Evolutionary conservation across 345 rosid species (phyloP).

Genomic region (Passiflora organensis): DNA sequence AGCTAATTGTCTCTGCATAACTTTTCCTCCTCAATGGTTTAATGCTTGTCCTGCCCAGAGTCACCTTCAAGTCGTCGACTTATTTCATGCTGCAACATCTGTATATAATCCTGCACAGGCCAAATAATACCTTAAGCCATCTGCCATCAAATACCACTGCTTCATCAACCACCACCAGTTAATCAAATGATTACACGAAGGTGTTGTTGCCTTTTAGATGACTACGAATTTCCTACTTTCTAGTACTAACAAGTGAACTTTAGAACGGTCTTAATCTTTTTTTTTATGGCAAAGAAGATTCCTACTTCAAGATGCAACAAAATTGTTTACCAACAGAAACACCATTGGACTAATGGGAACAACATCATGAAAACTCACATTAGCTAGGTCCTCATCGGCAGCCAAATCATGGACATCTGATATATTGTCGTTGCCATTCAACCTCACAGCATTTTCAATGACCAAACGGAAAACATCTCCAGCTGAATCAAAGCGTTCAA

Average conservation of each 20-base stretch:
- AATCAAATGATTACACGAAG: too few relatives aligned
- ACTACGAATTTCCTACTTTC: too few relatives aligned
- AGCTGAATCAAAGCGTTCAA: constrained; percentile 48
- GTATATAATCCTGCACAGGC: constrained; percentile 56
- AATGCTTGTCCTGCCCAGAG: constrained; percentile 21
- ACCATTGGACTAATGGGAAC: background rate
- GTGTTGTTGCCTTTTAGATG: too few relatives aligned
- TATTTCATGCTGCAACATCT: constrained; percentile 53
- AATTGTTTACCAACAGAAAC: background rate
- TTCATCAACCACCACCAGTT: too few relatives aligned
- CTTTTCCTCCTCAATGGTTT: background rate
- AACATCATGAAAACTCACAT: constrained; percentile 33
- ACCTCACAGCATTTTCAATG: constrained; percentile 46
- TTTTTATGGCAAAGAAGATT: too few relatives aligned
- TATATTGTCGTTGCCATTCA: constrained; percentile 24
- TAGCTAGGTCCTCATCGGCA: constrained; percentile 49
- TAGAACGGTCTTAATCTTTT: too few relatives aligned
- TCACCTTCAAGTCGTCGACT: constrained; percentile 31
- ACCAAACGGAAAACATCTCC: constrained; percentile 53
- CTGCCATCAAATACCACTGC: background rate
- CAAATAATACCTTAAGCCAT: background rate
- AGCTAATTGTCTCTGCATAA: background rate
- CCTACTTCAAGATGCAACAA: too few relatives aligned
- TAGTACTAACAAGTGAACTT: too few relatives aligned
- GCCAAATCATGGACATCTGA: constrained; percentile 47